Base-by-base conservation (phyloP, 176 grass and related monocot species). In the Saccharum spontaneum region DNA sequence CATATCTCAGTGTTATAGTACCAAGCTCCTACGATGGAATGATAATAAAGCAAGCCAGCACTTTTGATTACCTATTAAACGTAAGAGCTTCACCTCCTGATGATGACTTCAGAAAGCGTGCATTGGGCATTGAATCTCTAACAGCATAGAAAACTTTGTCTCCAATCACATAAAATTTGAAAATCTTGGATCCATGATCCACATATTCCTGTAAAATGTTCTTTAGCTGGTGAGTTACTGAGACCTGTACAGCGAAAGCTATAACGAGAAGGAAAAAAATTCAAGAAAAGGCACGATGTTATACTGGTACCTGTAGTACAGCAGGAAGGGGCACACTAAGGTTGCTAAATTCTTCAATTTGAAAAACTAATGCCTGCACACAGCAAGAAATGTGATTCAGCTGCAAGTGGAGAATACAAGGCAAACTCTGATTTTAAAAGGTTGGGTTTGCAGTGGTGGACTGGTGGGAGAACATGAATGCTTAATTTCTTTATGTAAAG, bases 51-150 rank as follows among this genome's bases (percentile, higher is more conserved):
- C 8, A 37, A 77, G 64, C n/a, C 55, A 69, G 10, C 28, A 76
- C 23, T n/a, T 6, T 50, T 66, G 48, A 36, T 6, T 86, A 95
- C 93, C 96, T 98, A 69, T 98, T 95, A 83, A 98, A 98, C 15
- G 78, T 92, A 63, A 98, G 83, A 71, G 96, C 83, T 68, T 79
- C 75, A 43, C 67, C 89, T 15, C 89, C 93, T 45, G 85, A 82
- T 20, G 83, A 84, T 1, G 87, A 84, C 65, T 90, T 89, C 61
- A 98, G 91, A 85, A 80, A 85, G 71, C 82, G 84, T 34, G 96
- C 89, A 90, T 98, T 98, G 8, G 96, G 96, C 96, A 98, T 95
- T 10, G 96, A 98, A 23, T 84, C 92, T 74, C 84, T 98, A 73
- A 94, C 83, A 50, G 96, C 91, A 72, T 95, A 88, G 57, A 98